Conservation (phyloP, 1,139 yeast species). For the Blastobotrys persicus region DNA sequence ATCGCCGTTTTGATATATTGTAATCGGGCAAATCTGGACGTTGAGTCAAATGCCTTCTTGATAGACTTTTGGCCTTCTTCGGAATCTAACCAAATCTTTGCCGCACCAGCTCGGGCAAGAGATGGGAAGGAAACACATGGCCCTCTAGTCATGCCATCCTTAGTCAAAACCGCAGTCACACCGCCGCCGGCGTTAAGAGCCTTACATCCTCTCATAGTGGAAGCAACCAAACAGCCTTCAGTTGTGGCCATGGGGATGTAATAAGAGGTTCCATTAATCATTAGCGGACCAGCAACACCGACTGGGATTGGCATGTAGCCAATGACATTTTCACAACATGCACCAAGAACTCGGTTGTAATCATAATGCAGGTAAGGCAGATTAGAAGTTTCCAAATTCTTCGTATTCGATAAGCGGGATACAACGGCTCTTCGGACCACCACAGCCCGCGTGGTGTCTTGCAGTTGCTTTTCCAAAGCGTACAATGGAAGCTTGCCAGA, state of each 20-base stretch:
- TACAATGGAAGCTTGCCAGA: conserved; percentile 84
- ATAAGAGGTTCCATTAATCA: conserved; percentile 80
- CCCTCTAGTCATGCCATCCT: conserved; percentile 99
- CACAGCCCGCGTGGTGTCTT: conserved; percentile 88
- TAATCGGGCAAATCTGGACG: conserved; percentile 94
- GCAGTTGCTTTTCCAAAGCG: conserved; percentile 88
- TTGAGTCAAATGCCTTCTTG: conserved; percentile 90
- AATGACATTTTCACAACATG: conserved; percentile 97
- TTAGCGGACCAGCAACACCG: conserved; percentile 96
- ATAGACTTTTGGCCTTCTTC: conserved; percentile 83
- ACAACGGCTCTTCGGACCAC: conserved; percentile 88
- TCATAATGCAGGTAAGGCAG: conserved; percentile 84
- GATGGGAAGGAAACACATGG: conserved; percentile 92
- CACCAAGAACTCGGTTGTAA: conserved; percentile 94
- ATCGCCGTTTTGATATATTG: conserved; percentile 88
- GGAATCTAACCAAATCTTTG: conserved; percentile 93
- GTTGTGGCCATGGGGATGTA: conserved; percentile 99
- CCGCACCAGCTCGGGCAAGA: conserved; percentile 85
- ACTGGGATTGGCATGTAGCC: conserved; percentile 96
- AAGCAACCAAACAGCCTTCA: conserved; percentile 97
- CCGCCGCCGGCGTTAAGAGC: conserved; percentile 98
- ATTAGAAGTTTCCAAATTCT: conserved; percentile 66
- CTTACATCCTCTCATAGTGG: conserved; percentile 98
- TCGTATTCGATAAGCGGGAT: conserved; percentile 77
- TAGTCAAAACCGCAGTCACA: conserved; percentile 83